These are phyloP conservation scores for Anthoceros angustus DNA, from an alignment of 225 moss, liverwort and hornwort genomes.

Conservation along the genomic window DNA sequence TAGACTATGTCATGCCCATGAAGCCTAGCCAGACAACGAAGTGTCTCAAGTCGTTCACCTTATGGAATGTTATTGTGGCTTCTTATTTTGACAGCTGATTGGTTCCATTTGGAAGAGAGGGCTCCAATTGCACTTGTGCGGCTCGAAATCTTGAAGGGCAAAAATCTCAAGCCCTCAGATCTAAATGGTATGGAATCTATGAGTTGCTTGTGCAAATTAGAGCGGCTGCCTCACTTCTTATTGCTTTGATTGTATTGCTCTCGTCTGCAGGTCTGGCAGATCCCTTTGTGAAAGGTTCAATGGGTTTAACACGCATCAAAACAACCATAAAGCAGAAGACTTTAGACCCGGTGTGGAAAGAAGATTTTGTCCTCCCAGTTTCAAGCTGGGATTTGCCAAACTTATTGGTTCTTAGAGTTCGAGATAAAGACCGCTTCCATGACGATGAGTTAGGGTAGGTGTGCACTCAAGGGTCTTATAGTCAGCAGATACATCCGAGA, in stretches of 20 bases:
- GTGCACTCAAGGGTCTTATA: not conserved
- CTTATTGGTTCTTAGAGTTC: conserved; percentile 38
- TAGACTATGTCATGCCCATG: not conserved
- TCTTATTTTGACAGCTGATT: conserved; percentile 25
- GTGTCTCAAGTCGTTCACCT: not conserved
- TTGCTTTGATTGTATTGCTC: not conserved
- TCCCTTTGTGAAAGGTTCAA: conserved; percentile 54
- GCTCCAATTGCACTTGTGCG: conserved; percentile 26
- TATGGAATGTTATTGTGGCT: not conserved
- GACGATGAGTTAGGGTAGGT: conserved; percentile 70
- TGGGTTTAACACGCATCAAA: conserved; percentile 24
- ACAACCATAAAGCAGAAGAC: conserved; percentile 65
- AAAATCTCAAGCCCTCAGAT: conserved; percentile 54
- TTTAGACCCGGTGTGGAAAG: conserved; percentile 69
- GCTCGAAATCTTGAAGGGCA: conserved; percentile 60
- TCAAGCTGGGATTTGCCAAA: conserved; percentile 41
- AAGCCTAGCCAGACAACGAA: not conserved
- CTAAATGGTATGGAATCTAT: conserved; percentile 31
- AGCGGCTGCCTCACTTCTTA: not conserved
- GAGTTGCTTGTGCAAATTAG: not conserved
- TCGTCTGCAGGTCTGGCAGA: conserved; percentile 52
- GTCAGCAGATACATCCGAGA: not conserved
- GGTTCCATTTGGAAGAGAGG: conserved; percentile 36
- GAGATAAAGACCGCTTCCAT: conserved; percentile 58
- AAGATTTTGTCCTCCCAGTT: conserved; percentile 41